phyloP scores from a whole-genome alignment of 768 basidiomycete genomes.

The Mycena olivaceomarginata region DNA sequence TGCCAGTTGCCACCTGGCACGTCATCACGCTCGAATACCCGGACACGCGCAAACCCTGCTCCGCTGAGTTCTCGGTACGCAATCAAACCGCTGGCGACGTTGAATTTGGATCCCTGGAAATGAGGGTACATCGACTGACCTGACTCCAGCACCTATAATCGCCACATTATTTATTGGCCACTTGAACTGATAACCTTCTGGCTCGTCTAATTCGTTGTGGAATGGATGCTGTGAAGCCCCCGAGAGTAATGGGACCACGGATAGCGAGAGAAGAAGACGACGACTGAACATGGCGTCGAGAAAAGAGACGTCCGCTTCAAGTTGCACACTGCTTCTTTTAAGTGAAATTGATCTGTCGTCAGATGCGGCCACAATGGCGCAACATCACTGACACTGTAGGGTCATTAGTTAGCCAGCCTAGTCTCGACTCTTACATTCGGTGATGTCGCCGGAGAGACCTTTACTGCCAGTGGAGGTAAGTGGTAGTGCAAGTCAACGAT shows the following conservation, averaged over 20 bases:
- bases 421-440: neutral
- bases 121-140: slow-evolving; percentile 49
- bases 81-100: slow-evolving; percentile 57
- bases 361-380: slow-evolving; percentile 42
- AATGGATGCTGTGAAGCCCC: slow-evolving; percentile 9
- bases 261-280: slow-evolving; percentile 5
- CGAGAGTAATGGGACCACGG: neutral
- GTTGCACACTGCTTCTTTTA: neutral
- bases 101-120: neutral
- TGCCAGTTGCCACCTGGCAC: slow-evolving; percentile 66
- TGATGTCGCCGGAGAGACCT: no score
- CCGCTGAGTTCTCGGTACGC: slow-evolving; percentile 58
- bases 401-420: neutral
- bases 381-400: slow-evolving; percentile 14
- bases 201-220: slow-evolving; percentile 1
- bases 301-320: neutral
- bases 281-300: slow-evolving; percentile 1
- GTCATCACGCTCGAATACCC: slow-evolving; percentile 54
- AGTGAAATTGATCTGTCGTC: slow-evolving; percentile 30
- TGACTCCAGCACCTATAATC: slow-evolving; percentile 63
- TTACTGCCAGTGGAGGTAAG: no score
- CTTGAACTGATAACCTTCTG: slow-evolving; percentile 55
- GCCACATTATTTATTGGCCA: slow-evolving; percentile 61
- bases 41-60: slow-evolving; percentile 55
- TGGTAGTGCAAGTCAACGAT: no score